Evolutionary conservation across 169 alveolate genomes (phyloP), one percentile per base, ranked within the genome.

Genomic region (Blepharisma undulans): DNA sequence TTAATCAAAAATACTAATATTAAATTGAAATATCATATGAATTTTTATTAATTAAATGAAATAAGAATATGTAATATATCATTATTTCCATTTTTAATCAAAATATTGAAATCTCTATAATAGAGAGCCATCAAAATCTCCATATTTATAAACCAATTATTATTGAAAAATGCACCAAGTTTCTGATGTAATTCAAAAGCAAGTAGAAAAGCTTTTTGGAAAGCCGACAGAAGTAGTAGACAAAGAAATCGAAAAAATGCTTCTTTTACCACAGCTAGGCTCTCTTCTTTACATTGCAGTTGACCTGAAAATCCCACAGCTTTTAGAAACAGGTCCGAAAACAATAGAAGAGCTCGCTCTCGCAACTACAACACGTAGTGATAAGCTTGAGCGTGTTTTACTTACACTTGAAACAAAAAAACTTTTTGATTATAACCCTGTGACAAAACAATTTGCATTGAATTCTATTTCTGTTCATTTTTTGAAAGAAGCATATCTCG

Each of bases 361-460:
- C 8, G 25, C 25, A 2, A 30, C 87, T n/a, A 7, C 61, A 22
- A 33, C 34, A 4, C 29, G 34, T 25, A 21, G 61, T n/a, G 87
- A 79, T n/a, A 79, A 32, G 34, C 87, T 79, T n/a, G 30, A 33
- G 7, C 29, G 87, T 21, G 29, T 79, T 79, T 34, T 79, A 79
- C 25, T 79, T 0, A 25, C 34, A 30, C 34, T 79, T 25, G 87
- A 79, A 79, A 79, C 87, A 4, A n/a, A 25, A 29, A 33, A 33
- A 12, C 29, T 79, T 4, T 79, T 79, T 79, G 8, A 25, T 29
- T 79, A 79, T 34, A 33, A 79, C 80, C 33, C 80, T 74, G 30
- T 29, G 18, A 74, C 29, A 22, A 29, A 74, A 18, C 48, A 74
- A 5, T 74, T 22, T 22, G 30, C 80, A 22, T 25, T 25, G 14